Base-by-base conservation (phyloP, 306 rosid species). In the Cucumis hystrix region DNA sequence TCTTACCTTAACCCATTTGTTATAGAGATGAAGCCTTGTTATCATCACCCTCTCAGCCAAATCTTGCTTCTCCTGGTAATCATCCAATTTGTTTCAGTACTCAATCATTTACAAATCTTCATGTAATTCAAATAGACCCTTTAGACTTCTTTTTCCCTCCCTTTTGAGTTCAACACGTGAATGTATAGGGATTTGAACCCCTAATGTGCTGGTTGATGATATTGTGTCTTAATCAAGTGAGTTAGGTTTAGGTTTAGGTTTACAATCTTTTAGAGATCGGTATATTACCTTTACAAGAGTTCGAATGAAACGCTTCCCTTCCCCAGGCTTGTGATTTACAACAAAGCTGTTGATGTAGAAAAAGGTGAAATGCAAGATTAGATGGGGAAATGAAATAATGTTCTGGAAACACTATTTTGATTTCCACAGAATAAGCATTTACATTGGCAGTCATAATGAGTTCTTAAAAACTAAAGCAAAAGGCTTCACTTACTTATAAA, bases 31-130 rank as follows among this genome's bases (percentile, higher is more conserved):
- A 80, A 96, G 99, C 78, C 99, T 70, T 45, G 99, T 96, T 74
- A 96, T 75, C 99, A 96, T 96, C 81, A 96, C 98, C 83, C 99
- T 87, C 84, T 96, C 99, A 7, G 99, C 99, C 79, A 96, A 93
- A 40, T 86, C 93, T 43, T 91, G 99, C 39, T 82, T 89, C 89
- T 96, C 99, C 99, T 96, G 84, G 74, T 59, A 82, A 15, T 14
- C 76, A 49, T 41, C 17, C 55, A 68, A 20, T 43, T 35, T 66
- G 25, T 66, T 66, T 58, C 61, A 57, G 11, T 20, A 58, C 63
- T 35, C 49, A 10, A 45, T 23, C 13, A 69, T 45, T 21, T 21
- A 21, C 75, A 45, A 14, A 9, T 3, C 49, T 68, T 7, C 13
- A 67, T 20, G 30, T 40, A 8, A 40, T 5, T 10, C 33, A 8